phyloP scores from a whole-genome alignment of 139 green algal genomes.

The Chlamydomonas asymmetrica region DNA sequence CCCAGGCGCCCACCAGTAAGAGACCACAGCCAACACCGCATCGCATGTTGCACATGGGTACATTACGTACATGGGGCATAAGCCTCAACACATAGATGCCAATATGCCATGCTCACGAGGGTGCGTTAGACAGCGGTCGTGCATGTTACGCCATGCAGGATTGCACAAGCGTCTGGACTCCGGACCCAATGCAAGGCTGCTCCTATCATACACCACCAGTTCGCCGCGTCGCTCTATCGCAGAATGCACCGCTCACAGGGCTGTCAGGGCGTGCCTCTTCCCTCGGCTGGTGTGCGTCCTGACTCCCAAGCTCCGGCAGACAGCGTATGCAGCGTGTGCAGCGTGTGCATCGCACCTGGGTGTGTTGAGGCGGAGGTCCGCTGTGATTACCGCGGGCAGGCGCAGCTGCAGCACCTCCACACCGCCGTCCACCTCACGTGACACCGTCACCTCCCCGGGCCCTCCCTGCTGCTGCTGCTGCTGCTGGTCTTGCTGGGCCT shows the following conservation, averaged over 20 bases:
- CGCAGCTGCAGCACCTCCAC: constrained; percentile 66
- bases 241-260: too few relatives aligned
- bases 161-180: constrained; percentile 10
- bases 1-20: neutral
- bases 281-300: too few relatives aligned
- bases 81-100: too few relatives aligned
- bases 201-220: too few relatives aligned
- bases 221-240: too few relatives aligned
- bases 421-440: constrained; percentile 86
- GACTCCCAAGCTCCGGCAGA: neutral
- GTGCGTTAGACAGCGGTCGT: neutral
- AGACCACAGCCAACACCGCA: neutral
- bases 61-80: neutral
- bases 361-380: constrained; percentile 92
- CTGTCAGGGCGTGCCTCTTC: too few relatives aligned
- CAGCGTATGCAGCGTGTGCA: too few relatives aligned
- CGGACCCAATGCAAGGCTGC: too few relatives aligned
- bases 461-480: neutral
- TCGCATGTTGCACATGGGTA: constrained; percentile 6
- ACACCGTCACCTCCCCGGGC: constrained; percentile 41
- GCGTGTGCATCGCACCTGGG: constrained; percentile 55
- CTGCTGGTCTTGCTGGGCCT: constrained; percentile 13
- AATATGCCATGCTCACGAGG: neutral
- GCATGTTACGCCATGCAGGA: neutral
- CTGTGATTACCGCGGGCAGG: constrained; percentile 89